Conservation (phyloP, 1,139 yeast species). For the Yamadazyma atlantica region DNA sequence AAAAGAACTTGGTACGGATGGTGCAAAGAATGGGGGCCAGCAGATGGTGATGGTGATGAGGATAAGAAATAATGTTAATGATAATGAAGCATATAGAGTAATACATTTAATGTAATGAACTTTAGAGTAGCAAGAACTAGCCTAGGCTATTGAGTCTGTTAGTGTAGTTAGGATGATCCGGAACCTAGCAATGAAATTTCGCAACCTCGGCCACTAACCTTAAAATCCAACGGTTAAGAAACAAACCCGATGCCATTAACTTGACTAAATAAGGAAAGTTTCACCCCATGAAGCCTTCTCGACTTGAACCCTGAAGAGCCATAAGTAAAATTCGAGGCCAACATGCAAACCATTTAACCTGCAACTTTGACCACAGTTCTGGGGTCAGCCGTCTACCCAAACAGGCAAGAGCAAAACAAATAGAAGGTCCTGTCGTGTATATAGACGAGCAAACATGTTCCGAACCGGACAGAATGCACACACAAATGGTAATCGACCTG, state of each 20-base stretch:
- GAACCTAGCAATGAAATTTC: too few species aligned
- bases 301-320: too few species aligned
- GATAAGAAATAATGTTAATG: slow-evolving; percentile 3
- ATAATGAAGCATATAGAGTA: slow-evolving; percentile 2
- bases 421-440: not conserved
- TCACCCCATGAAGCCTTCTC: too few species aligned
- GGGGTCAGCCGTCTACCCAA: slow-evolving; percentile 2
- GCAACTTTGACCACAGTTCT: not conserved
- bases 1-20: slow-evolving; percentile 50
- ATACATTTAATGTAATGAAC: too few species aligned
- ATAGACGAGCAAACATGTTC: not conserved
- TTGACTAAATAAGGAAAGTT: too few species aligned
- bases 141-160: too few species aligned
- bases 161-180: too few species aligned
- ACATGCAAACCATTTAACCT: not conserved
- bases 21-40: slow-evolving; percentile 39
- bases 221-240: not conserved
- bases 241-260: too few species aligned
- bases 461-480: not conserved
- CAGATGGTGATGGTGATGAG: slow-evolving; percentile 5
- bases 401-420: not conserved
- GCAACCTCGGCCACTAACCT: not conserved
- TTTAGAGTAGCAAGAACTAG: too few species aligned
- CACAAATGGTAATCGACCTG: not conserved
- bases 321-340: not conserved